Base-by-base conservation (phyloP, 1,284 basidiomycete genomes). In the Cryptococcus maquisensis region DNA sequence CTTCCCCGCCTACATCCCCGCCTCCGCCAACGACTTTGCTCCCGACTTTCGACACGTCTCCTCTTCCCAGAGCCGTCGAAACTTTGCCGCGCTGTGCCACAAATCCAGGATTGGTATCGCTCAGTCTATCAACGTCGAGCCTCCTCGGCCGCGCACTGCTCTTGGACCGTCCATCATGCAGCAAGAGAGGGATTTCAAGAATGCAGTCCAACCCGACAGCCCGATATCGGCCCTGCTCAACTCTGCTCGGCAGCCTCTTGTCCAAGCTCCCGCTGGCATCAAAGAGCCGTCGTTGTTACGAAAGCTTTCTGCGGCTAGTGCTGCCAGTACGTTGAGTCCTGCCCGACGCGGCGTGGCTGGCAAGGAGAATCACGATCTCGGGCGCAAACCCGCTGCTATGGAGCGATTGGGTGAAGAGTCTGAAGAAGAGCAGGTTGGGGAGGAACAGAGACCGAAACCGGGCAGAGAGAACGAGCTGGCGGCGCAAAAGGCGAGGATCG, bases 151-250 rank as follows among this genome's bases (percentile, higher is more conserved):
- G 32, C 59, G 62, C 41, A 61, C 64, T 8, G 61, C 63, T 26
- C 62, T 76, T 23, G 72, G 69, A 13, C 71, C 72, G 23, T 70
- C 68, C 21, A 85, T 89, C 59, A 83, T 86, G 5, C 87, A 91
- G 66, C 90, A 94, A 72, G 94, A 98, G 81, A 86, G 88, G 68
- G 94, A 97, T 74, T 95, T 96, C 83, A 86, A 91, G 78, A 86
- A 88, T 65, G 96, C 93, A 2, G 89, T 98, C 3, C 89, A 94
- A 70, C 96, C 95, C 4, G 92, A 90, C 49, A 90, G 86, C 61
- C 95, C 96, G 0, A 95, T 98, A 57, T 91, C 90, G 20, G 90
- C 90, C 5, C 79, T 98, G 50, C 83, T 98, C 67, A 77, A 79
- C 68, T 91, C 90, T 0, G 93, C 93, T 1, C 81, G 88, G 47